A percentile compares a stretch with the other conserved stretches of the same genome.
Conservation (phyloP, 1,284 basidiomycete species). For the Heterobasidion annosum region DNA sequence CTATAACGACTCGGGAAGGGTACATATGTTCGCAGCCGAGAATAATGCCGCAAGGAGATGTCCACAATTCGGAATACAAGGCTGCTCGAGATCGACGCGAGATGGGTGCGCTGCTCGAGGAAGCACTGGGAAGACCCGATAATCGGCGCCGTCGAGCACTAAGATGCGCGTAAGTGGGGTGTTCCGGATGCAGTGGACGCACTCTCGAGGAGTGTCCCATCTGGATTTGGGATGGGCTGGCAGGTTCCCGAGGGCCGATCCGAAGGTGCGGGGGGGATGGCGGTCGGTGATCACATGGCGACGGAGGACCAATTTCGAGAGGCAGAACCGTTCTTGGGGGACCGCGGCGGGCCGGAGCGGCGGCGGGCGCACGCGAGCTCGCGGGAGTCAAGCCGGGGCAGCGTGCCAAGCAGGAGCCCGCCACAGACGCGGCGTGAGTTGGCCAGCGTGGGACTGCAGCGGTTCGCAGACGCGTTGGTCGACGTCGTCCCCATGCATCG, state of each 20-base stretch:
- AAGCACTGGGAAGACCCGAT: too few species aligned
- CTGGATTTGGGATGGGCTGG: neutral
- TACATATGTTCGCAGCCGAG: too few species aligned
- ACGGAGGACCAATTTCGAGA: neutral
- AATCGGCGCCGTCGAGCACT: too few species aligned
- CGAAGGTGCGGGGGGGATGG: neutral
- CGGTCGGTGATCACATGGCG: neutral
- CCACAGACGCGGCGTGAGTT: conserved; percentile 1
- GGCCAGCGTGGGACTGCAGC: conserved; percentile 1
- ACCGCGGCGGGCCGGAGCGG: neutral
- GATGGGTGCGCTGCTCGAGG: too few species aligned
- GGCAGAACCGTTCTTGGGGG: neutral
- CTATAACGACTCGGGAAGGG: neutral
- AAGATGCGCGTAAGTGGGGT: too few species aligned
- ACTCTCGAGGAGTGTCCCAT: neutral
- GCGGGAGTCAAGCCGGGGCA: neutral
- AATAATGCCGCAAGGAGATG: too few species aligned
- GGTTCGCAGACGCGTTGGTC: neutral
- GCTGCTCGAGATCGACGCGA: too few species aligned
- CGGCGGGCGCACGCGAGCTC: neutral
- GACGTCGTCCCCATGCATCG: too few species aligned
- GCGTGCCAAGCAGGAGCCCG: neutral
- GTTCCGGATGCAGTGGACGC: too few species aligned
- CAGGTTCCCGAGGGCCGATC: neutral
- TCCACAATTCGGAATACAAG: too few species aligned